These are phyloP conservation scores for Rhodotorula glutinis DNA, from an alignment of 1,284 basidiomycete species.

Conservation along the genomic window DNA sequence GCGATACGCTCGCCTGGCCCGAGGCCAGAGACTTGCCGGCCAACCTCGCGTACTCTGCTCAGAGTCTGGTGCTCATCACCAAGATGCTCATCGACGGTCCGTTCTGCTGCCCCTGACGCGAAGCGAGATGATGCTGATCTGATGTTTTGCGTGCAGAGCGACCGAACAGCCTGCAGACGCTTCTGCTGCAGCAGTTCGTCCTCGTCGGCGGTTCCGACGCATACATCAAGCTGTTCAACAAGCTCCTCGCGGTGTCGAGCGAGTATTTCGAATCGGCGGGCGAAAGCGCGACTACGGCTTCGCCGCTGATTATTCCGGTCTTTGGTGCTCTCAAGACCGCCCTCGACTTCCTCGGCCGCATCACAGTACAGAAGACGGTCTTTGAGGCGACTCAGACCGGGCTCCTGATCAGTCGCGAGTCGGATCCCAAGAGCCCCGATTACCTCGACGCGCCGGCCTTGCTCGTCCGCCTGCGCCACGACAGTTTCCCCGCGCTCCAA, in stretches of 20 bases:
- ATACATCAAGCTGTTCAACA: slow-evolving; percentile 61
- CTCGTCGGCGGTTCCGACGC: slow-evolving; percentile 68
- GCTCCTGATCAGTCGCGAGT: slow-evolving; percentile 68
- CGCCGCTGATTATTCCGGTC: slow-evolving; percentile 57
- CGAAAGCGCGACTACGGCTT: slow-evolving; percentile 24
- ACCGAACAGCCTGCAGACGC: slow-evolving; percentile 65
- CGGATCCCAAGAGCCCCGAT: slow-evolving; percentile 49
- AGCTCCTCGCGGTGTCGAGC: slow-evolving; percentile 51
- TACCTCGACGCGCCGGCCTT: slow-evolving; percentile 84
- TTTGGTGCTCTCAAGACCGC: slow-evolving; percentile 78
- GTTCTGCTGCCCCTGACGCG: slow-evolving; percentile 40
- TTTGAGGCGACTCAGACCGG: slow-evolving; percentile 81
- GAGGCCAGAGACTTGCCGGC: slow-evolving; percentile 48
- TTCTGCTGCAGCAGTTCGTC: slow-evolving; percentile 72
- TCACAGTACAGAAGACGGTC: slow-evolving; percentile 74
- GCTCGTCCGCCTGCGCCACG: slow-evolving; percentile 73
- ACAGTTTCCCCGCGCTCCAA: slow-evolving; percentile 64
- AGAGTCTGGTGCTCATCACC: slow-evolving; percentile 69
- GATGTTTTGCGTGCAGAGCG: slow-evolving; percentile 40
- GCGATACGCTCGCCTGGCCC: slow-evolving; percentile 65
- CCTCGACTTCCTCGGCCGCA: slow-evolving; percentile 69
- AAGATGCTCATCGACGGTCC: slow-evolving; percentile 79
- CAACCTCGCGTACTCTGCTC: slow-evolving; percentile 54
- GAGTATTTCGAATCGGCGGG: slow-evolving; percentile 20
- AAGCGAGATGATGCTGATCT: neutral